Conservation (phyloP, 1,139 yeast species). For the Pneumocystis jirovecii region DNA sequence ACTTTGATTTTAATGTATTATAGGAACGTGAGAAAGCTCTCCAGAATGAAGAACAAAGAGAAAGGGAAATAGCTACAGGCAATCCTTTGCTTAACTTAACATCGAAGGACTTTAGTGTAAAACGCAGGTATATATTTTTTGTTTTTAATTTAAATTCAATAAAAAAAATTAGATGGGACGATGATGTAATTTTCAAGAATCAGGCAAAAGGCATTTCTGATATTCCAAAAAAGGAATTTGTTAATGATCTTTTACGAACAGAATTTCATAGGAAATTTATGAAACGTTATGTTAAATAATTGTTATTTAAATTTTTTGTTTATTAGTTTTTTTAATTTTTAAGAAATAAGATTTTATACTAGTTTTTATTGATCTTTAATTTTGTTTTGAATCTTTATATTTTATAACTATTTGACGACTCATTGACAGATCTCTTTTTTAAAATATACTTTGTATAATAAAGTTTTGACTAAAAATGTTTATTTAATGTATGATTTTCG, state of each 20-base stretch:
- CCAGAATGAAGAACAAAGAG: constrained; percentile 25
- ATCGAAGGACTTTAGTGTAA: constrained; percentile 19
- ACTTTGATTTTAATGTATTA: neutral
- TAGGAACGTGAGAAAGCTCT: constrained; percentile 23
- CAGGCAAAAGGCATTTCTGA: constrained; percentile 22
- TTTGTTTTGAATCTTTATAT: neutral
- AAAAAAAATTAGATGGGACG: constrained; percentile 23
- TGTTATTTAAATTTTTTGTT: neutral
- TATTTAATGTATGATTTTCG: no score
- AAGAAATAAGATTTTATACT: neutral
- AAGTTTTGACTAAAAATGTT: no score
- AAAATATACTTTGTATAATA: neutral
- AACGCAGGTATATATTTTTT: constrained; percentile 25
- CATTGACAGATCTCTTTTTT: neutral
- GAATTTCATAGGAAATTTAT: constrained; percentile 59
- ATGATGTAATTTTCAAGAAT: constrained; percentile 34
- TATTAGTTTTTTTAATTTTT: neutral
- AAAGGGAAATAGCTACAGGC: constrained; percentile 26
- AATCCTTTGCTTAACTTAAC: constrained; percentile 32
- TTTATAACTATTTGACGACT: neutral
- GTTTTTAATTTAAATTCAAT: constrained; percentile 30
- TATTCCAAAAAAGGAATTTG: constrained; percentile 26
- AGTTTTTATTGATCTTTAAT: neutral
- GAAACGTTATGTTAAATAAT: constrained; percentile 38
- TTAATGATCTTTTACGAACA: constrained; percentile 54